Evolutionary conservation across 768 basidiomycete genomes (phyloP), one percentile per base, ranked within the genome.

Genomic region (Multifurca ochricompacta): DNA sequence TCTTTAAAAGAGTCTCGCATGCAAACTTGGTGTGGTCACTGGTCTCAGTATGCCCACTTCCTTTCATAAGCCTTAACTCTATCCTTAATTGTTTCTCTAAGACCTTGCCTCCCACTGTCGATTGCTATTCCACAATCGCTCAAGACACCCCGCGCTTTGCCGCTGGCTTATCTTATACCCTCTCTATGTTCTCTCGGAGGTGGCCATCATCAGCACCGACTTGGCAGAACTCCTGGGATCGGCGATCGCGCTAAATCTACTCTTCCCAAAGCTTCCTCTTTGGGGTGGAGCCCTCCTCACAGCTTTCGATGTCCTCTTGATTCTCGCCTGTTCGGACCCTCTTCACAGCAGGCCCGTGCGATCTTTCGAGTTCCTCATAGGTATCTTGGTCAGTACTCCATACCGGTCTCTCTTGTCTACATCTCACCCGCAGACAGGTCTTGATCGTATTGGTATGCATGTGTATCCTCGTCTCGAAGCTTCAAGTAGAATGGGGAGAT

Each of bases 1-100:
- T 52, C 25, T 35, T 35, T 47, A 9, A 34, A 36, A 89, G 86
- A 77, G 86, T 23, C 77, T 93, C 39, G 83, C 91, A 5, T 80
- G 85, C 41, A 77, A 86, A 58, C 71, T 98, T 2, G 94, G 94
- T 23, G 81, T 83, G 57, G 87, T 90, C 21, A 90, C 87, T 1
- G 87, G 87, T 6, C 74, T 88, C 18, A 85, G 87, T 87, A 68
- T 66, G 71, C 68, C 13, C n/a, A 21, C 4, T 44, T 42, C 14
- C 23, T 44, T 31, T 19, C 31, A 19, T 9, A 6, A 37, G 10
- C 13, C 8, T 43, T 30, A 5, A 16, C 28, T 14, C 47, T 39
- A 21, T 23, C 32, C 34, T 46, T 40, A 58, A 6, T 53, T 16
- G 27, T 4, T 19, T 48, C 35, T 40, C 7, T 36, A n/a, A 71